These are phyloP conservation scores for Stereum hirsutum DNA, from an alignment of 1,284 basidiomycete species.

Conservation along the genomic window DNA sequence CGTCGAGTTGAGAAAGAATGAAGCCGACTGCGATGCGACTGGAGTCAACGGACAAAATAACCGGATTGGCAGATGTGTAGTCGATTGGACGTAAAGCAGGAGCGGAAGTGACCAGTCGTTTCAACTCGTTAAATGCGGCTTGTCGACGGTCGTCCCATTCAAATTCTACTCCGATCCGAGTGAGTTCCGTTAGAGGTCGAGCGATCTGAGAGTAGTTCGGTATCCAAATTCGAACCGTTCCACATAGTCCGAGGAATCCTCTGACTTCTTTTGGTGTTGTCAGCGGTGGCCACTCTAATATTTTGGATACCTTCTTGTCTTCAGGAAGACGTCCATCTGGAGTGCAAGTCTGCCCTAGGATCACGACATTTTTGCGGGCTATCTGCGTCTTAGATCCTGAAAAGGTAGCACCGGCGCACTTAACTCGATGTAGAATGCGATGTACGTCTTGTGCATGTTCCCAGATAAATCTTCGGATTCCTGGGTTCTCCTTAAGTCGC, in stretches of 20 bases:
- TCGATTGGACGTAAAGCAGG: slow-evolving; percentile 20
- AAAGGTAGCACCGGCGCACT: slow-evolving; percentile 11
- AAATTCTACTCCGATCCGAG: neutral
- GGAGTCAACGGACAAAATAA: slow-evolving; percentile 24
- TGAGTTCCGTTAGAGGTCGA: slow-evolving; percentile 1
- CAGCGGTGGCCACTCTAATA: neutral
- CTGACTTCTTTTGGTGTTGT: neutral
- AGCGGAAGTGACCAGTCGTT: neutral
- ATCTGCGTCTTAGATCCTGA: neutral
- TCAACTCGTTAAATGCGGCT: neutral
- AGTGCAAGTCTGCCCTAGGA: neutral
- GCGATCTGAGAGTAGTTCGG: slow-evolving; percentile 2
- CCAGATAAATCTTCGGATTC: slow-evolving; percentile 19
- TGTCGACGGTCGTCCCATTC: neutral
- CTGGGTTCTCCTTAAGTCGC: slow-evolving; percentile 17
- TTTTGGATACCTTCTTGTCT: neutral
- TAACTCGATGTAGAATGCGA: slow-evolving; percentile 13
- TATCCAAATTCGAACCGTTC: slow-evolving; percentile 1
- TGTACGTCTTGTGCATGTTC: slow-evolving; percentile 14
- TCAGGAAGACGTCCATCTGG: neutral
- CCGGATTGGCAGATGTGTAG: slow-evolving; percentile 14
- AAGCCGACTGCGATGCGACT: slow-evolving; percentile 24
- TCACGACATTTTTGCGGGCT: neutral
- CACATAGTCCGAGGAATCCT: slow-evolving; percentile 1
- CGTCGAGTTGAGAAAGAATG: slow-evolving; percentile 19